These are phyloP conservation scores for Hamigera avellanea DNA, from an alignment of 495 filamentous ascomycete species.

Conservation along the genomic window DNA sequence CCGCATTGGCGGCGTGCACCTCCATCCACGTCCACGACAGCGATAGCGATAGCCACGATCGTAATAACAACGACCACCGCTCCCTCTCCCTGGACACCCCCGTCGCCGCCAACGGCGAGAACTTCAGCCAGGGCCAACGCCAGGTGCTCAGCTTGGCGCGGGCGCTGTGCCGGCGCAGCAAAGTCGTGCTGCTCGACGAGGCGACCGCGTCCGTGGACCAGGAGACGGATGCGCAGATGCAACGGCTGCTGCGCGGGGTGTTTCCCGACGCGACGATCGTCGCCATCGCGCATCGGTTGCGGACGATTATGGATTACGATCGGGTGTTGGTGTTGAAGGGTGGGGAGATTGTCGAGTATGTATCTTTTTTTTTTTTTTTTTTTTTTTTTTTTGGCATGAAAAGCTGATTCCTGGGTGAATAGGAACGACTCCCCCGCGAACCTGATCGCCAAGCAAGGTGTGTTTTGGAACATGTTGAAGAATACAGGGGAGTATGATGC, in stretches of 20 bases:
- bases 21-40: slow-evolving; percentile 29
- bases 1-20: slow-evolving; percentile 31
- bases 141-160: slow-evolving; percentile 49
- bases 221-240: slow-evolving; percentile 41
- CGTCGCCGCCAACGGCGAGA: slow-evolving; percentile 46
- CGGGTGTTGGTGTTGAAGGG: slow-evolving; percentile 23
- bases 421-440: slow-evolving; percentile 34
- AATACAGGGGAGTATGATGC: slow-evolving; percentile 40
- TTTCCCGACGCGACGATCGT: slow-evolving; percentile 27
- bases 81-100: slow-evolving; percentile 20
- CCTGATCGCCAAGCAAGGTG: slow-evolving; percentile 24
- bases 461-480: slow-evolving; percentile 40
- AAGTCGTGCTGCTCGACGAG: slow-evolving; percentile 48
- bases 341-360: slow-evolving; percentile 19
- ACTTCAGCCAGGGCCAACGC: slow-evolving; percentile 49
- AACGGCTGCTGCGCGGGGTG: slow-evolving; percentile 28
- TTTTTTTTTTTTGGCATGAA: background rate
- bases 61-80: slow-evolving; percentile 6
- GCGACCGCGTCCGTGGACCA: slow-evolving; percentile 47
- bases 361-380: background rate
- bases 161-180: slow-evolving; percentile 45
- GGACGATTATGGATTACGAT: slow-evolving; percentile 28
- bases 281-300: slow-evolving; percentile 29
- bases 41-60: slow-evolving; percentile 1
- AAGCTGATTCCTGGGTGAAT: background rate